Base-by-base conservation (phyloP, 148 eudicot species). In the Amaranthus hypochondriacus region DNA sequence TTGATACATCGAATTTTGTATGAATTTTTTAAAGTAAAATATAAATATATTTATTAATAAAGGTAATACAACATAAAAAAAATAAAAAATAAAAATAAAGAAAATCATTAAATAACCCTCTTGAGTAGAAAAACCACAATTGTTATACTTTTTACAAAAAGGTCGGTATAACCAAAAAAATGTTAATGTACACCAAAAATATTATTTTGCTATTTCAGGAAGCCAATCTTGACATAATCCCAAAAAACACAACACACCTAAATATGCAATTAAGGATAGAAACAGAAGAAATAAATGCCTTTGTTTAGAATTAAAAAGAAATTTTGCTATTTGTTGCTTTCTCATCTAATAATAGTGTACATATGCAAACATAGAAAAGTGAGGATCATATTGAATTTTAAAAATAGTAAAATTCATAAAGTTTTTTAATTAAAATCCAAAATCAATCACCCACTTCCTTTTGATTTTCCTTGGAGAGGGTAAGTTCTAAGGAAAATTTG, bases 401-500 rank as follows among this genome's bases (percentile, higher is more conserved):
- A 48, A 66, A 15, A 48, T 18, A 48, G 5, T 49, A 48, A 66
- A 14, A 60, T 39, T 46, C 44, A 60, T 60, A 3, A 58, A 60
- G 5, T 7, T 28, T 60, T 7, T 28, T 21, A 48, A 48, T 66
- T 66, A 66, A 48, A 13, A 49, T 48, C 55, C 43, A 66, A 66
- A 48, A 66, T 15, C 55, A 66, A 66, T 48, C 69, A 66, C 49
- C 47, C 9, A 4, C 13, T 14, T 28, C 39, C 14, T 66, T 48
- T 66, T 66, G 69, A 13, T 48, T 39, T 18, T 66, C 18, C 69
- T 15, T 48, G 9, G 39, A 15, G 5, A 48, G 9, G 69, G 69
- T 66, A 66, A 48, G 69, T 66, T 66, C 54, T 15, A 47, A 66
- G 48, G 69, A 66, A 62, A 10, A 47, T 12, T 66, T 48, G 15